Evolutionary conservation across 495 filamentous ascomycete genomes (phyloP).

Genomic region (Daldinia childiae): DNA sequence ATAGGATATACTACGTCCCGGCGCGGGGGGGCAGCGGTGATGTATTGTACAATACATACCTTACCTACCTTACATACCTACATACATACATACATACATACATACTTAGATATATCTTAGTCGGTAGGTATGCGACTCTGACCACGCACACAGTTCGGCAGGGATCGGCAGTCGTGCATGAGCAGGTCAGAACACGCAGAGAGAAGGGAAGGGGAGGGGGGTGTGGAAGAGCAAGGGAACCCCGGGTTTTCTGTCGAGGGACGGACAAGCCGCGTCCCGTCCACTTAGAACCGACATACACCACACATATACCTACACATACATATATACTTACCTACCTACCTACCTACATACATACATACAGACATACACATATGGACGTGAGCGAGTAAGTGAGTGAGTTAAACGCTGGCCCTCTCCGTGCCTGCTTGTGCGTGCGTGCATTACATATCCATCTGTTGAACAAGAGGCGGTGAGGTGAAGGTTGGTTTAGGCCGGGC

Average conservation of each 20-base stretch:
- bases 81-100: background rate
- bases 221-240: conserved; percentile 24
- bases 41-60: background rate
- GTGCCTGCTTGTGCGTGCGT: background rate
- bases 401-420: background rate
- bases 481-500: conserved; percentile 8
- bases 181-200: conserved; percentile 39
- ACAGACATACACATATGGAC: background rate
- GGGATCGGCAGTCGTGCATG: conserved; percentile 45
- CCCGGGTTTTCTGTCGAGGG: conserved; percentile 31
- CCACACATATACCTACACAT: background rate
- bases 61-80: too few species aligned
- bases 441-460: conserved; percentile 10
- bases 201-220: conserved; percentile 30
- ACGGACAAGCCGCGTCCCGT: conserved; percentile 34
- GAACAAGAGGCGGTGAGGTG: conserved; percentile 42
- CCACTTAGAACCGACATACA: conserved; percentile 17
- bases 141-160: conserved; percentile 40
- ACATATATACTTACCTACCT: background rate
- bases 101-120: background rate
- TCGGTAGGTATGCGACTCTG: conserved; percentile 37
- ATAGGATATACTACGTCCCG: background rate
- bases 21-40: background rate
- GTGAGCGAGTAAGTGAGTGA: background rate
- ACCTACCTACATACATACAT: background rate